Conservation (phyloP, 2,329 filamentous ascomycete genomes). For the Hypomyces rosellus region DNA sequence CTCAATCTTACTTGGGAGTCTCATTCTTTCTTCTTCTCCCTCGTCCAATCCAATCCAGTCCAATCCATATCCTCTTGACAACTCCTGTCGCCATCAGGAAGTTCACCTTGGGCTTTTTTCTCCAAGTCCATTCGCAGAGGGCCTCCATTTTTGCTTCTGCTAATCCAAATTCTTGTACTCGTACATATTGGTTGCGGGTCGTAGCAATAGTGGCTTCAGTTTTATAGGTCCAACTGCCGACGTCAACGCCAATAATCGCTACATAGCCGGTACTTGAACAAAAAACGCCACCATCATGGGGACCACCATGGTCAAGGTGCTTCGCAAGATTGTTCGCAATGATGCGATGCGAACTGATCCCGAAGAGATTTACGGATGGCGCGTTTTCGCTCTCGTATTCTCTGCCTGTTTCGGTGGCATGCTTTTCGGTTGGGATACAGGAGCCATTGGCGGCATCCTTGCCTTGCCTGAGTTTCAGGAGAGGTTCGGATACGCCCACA, state of each 20-base stretch:
- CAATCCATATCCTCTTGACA: too few relatives aligned
- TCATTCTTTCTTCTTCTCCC: neutral
- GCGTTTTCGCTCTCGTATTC: conserved; percentile 57
- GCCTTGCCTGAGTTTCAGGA: conserved; percentile 52
- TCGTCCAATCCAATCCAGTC: neutral
- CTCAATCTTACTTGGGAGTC: neutral
- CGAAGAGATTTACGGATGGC: conserved; percentile 63
- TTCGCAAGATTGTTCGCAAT: conserved; percentile 57
- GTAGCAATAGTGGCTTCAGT: too few relatives aligned
- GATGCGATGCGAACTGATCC: conserved; percentile 65
- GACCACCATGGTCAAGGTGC: conserved; percentile 32
- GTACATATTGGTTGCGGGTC: too few relatives aligned
- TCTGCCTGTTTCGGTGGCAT: conserved; percentile 63
- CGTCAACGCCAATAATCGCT: too few relatives aligned
- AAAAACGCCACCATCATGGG: conserved; percentile 27
- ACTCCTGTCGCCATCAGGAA: too few relatives aligned
- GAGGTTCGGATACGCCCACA: conserved; percentile 30
- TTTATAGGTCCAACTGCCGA: too few relatives aligned
- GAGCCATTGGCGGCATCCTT: conserved; percentile 62
- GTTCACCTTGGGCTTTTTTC: too few relatives aligned
- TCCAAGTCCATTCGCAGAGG: too few relatives aligned
- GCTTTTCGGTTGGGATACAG: conserved; percentile 48
- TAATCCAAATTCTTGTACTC: too few relatives aligned
- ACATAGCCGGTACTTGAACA: too few relatives aligned
- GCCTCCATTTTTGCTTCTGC: too few relatives aligned